A percentile compares a stretch with the other conserved stretches of the same genome.
Conservation (phyloP, 2,329 filamentous ascomycete species). For the Paraphoma chrysanthemicola region DNA sequence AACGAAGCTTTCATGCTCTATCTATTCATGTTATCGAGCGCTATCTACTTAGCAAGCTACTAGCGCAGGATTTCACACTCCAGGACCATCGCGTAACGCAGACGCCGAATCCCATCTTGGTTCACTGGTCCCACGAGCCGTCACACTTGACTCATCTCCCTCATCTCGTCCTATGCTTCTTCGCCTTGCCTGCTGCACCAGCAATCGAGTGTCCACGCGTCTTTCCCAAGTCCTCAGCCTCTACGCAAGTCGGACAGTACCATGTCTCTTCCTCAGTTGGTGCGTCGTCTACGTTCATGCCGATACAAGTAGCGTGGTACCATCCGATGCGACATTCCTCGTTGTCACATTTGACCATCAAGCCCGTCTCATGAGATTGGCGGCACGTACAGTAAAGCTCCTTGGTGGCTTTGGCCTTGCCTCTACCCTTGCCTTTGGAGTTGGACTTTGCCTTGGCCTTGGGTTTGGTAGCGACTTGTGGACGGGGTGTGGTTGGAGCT, state of each 20-base stretch:
- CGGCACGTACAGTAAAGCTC: slow-evolving; percentile 5
- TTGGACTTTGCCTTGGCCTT: background rate
- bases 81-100: background rate
- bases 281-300: background rate
- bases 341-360: slow-evolving; percentile 13
- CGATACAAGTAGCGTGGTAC: slow-evolving; percentile 12
- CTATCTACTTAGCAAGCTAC: too few species aligned
- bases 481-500: background rate
- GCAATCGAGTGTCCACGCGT: too few species aligned
- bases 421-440: too few species aligned
- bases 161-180: background rate
- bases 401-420: background rate
- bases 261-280: background rate
- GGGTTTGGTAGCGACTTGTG: background rate
- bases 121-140: background rate
- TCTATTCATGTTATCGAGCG: background rate
- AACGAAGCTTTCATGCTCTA: background rate
- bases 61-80: too few species aligned
- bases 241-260: slow-evolving; percentile 4
- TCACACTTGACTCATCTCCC: background rate
- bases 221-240: too few species aligned
- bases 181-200: background rate
- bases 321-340: slow-evolving; percentile 3
- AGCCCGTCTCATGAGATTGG: slow-evolving; percentile 2
- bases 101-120: background rate